Base-by-base conservation (phyloP, 2,329 filamentous ascomycete genomes). In the Fonsecaea multimorphosa region DNA sequence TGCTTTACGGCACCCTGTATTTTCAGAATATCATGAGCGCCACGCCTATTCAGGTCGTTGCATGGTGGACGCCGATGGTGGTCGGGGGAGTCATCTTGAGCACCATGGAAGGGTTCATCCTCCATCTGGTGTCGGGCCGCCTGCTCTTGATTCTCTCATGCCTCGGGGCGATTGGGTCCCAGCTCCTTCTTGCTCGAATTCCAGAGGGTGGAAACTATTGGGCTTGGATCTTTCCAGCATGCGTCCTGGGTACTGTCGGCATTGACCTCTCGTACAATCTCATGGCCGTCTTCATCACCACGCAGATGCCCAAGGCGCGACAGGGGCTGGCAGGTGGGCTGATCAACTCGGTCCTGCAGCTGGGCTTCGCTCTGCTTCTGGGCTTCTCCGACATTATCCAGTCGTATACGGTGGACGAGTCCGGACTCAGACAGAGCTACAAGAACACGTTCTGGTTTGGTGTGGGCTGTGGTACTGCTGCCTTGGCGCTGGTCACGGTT, bases 211-310 rank as follows among this genome's bases (percentile, higher is more conserved):
- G 81, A 0, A 84, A 80, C 52, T 90, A 90, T 80, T 94, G 91
- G 91, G 85, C 88, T 0, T 93, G 85, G 72, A 82, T 91, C 24
- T 92, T 93, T 73, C 89, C 90, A 46, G 66, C 78, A 1, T 84
- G 82, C 80, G 77, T 85, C 2, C 86, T 87, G 68, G 84, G 84
- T 12, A 93, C 91, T 0, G 81, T 93, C 36, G 90, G 89, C 19
- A 87, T 93, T 65, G 91, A 94, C 73, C 87, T 93, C 61, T 87
- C 87, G 6, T 93, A 89, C 78, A 92, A 89, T 73, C 85, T 93
- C 1, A 86, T 88, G 19, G 93, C 90, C 72, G 85, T 93, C 65
- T 93, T 91, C 77, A 90, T 92, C 75, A 92, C 90, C 0, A 92
- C 90, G 0, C 86, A 85, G 14, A 80, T 93, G 68, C 89, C 90